Percentiles rank a stretch among this genome's conserved stretches.
Conservation (phyloP, 306 rosid genomes). For the Dicorynia guianensis region DNA sequence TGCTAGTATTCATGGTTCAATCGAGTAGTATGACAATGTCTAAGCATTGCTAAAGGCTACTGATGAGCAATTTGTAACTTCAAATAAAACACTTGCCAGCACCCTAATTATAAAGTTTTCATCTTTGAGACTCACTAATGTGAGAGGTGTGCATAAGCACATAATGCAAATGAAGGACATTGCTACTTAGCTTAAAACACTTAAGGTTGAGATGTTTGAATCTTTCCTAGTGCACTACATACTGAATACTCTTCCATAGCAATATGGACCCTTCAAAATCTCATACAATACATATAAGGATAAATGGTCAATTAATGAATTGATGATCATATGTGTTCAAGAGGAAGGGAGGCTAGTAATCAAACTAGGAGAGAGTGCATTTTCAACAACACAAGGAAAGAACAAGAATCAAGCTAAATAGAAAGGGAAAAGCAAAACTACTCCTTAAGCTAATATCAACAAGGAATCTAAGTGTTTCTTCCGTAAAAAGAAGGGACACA, state of each 20-base stretch:
- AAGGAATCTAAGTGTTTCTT: too few relatives aligned
- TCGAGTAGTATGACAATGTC: background rate
- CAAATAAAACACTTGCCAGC: conserved; percentile 11
- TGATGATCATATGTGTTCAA: too few relatives aligned
- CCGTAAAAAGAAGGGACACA: too few relatives aligned
- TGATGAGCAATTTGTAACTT: background rate
- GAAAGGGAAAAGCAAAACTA: too few relatives aligned
- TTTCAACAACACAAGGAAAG: too few relatives aligned
- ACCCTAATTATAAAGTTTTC: background rate
- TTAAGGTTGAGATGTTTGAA: conserved; percentile 7
- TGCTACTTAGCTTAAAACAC: background rate
- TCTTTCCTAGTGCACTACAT: conserved; percentile 13
- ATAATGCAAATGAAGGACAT: background rate
- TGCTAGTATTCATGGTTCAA: too few relatives aligned
- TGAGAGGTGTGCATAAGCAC: background rate
- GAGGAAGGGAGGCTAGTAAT: too few relatives aligned
- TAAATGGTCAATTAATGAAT: too few relatives aligned
- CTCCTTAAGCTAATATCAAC: background rate
- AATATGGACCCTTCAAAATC: background rate
- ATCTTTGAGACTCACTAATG: background rate
- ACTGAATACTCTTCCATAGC: background rate
- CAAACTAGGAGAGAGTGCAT: too few relatives aligned
- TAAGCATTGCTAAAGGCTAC: background rate
- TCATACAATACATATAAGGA: background rate
- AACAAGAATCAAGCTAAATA: too few relatives aligned